Percentiles rank a stretch among this genome's conserved stretches.
Evolutionary conservation across 441 rosid genomes (phyloP).

Genomic region (Populus hybrid): DNA sequence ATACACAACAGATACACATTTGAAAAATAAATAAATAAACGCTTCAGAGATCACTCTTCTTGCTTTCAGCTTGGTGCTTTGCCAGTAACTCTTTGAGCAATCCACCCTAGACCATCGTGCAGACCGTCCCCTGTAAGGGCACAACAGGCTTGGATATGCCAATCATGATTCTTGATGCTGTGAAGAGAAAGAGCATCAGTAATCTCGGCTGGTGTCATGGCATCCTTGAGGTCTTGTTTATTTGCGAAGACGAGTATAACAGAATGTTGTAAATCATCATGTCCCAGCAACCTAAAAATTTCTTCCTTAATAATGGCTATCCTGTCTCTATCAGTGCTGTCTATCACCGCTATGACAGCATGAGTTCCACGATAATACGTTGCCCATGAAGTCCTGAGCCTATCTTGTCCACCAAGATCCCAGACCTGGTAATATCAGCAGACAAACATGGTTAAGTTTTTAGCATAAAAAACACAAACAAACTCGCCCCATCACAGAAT

Average conservation of each 20-base stretch:
- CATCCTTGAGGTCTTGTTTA: constrained; percentile 94
- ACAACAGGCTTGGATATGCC: constrained; percentile 97
- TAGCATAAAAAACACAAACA: background rate
- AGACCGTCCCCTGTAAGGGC: constrained; percentile 88
- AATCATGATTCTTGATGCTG: constrained; percentile 91
- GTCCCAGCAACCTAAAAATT: constrained; percentile 70
- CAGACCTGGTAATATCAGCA: constrained; percentile 50
- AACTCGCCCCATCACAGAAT: background rate
- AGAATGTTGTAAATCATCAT: constrained; percentile 69
- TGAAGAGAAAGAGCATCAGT: constrained; percentile 92
- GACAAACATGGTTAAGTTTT: background rate
- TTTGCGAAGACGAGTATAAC: constrained; percentile 90
- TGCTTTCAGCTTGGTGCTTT: constrained; percentile 54
- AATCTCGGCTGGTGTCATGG: constrained; percentile 94
- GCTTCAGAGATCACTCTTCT: background rate
- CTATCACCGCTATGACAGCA: constrained; percentile 84
- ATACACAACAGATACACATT: constrained; percentile 27
- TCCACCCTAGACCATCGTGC: constrained; percentile 91
- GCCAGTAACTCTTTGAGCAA: constrained; percentile 82
- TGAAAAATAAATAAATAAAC: background rate
- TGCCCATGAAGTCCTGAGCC: constrained; percentile 90
- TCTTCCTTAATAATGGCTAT: constrained; percentile 86
- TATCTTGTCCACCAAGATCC: constrained; percentile 98
- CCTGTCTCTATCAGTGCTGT: constrained; percentile 84
- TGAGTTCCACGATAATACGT: constrained; percentile 96